A percentile compares a stretch with the other conserved stretches of the same genome.
Evolutionary conservation across 306 rosid species (phyloP).

Genomic region (Sphenostylis stenocarpa): DNA sequence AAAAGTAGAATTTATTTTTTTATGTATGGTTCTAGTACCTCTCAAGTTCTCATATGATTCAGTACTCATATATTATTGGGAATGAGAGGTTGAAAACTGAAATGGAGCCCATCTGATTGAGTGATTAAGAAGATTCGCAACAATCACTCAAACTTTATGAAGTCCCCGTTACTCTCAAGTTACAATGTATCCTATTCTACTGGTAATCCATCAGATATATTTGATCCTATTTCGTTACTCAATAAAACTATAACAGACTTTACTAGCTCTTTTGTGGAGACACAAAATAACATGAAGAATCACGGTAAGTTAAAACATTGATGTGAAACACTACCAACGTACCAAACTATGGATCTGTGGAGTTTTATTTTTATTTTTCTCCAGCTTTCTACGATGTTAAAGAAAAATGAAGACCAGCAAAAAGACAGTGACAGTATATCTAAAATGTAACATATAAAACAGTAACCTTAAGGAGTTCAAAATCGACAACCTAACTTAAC

Average conservation of each 20-base stretch:
- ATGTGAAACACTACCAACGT: constrained; percentile 38
- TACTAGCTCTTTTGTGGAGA: not conserved
- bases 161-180: constrained; percentile 24
- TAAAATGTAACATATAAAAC: constrained; percentile 27
- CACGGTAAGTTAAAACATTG: constrained; percentile 13
- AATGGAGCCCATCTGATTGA: not conserved
- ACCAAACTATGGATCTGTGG: constrained; percentile 25
- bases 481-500: constrained; percentile 25
- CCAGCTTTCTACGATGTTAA: not conserved
- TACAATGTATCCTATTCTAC: not conserved
- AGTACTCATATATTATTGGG: not conserved
- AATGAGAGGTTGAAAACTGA: not conserved
- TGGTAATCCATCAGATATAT: not conserved
- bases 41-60: constrained; percentile 21
- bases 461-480: not conserved
- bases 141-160: not conserved
- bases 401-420: not conserved
- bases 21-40: not conserved
- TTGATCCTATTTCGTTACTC: not conserved
- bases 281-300: constrained; percentile 20
- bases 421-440: constrained; percentile 12
- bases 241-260: not conserved
- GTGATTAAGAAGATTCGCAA: constrained; percentile 20
- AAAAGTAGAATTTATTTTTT: not conserved
- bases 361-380: not conserved